These are phyloP conservation scores for Suillus decipiens DNA, from an alignment of 768 basidiomycete species.

Conservation along the genomic window DNA sequence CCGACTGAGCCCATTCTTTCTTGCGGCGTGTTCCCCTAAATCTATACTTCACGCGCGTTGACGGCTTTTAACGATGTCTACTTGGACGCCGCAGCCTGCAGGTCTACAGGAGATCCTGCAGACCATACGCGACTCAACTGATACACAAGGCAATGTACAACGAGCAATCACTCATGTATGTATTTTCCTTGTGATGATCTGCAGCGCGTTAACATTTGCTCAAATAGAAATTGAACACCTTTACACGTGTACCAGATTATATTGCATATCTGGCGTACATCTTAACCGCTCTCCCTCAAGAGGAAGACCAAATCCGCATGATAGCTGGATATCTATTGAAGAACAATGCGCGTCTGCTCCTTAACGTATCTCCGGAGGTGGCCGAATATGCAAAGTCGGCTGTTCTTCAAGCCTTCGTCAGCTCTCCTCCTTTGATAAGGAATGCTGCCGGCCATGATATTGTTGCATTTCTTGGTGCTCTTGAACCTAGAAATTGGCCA, in stretches of 20 bases:
- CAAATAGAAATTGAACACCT: conserved; percentile 79
- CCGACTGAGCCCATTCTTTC: conserved; percentile 19
- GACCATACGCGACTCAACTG: conserved; percentile 90
- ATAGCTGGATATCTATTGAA: conserved; percentile 97
- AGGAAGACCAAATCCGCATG: conserved; percentile 91
- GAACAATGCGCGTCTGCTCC: conserved; percentile 86
- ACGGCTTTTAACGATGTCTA: conserved; percentile 50
- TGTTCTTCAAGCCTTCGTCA: conserved; percentile 79
- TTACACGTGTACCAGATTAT: conserved; percentile 89
- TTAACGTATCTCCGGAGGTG: conserved; percentile 66
- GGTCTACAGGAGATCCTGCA: conserved; percentile 91
- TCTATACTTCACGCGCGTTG: conserved; percentile 30
- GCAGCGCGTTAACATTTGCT: conserved; percentile 24
- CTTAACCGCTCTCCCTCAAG: conserved; percentile 74
- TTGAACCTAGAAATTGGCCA: conserved; percentile 94
- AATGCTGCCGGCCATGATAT: conserved; percentile 94
- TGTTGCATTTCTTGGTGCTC: conserved; percentile 81
- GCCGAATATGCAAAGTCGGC: conserved; percentile 72
- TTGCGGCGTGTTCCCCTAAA: conserved; percentile 31
- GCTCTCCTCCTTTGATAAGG: conserved; percentile 83
- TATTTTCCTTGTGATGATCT: conserved; percentile 20
- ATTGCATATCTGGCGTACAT: conserved; percentile 96
- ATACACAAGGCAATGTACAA: conserved; percentile 73
- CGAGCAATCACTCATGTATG: conserved; percentile 80
- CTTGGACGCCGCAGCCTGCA: conserved; percentile 82